Conservation (phyloP, 768 basidiomycete species). For the Multifurca ochricompacta region DNA sequence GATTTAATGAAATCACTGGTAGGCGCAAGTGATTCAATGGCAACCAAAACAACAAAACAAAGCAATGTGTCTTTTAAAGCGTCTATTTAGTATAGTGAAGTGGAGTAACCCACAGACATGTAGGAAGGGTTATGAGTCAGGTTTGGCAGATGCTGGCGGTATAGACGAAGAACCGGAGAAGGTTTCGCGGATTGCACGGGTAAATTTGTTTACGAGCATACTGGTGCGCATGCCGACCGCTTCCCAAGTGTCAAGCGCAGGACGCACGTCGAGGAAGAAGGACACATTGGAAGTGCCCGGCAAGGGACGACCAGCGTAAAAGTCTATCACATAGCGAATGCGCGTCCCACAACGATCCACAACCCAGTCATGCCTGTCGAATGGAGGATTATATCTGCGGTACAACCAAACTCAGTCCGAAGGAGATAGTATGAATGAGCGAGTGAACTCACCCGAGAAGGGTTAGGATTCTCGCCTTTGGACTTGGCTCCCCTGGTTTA, state of each 20-base stretch:
- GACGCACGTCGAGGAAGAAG: slow-evolving; percentile 91
- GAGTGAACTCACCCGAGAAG: slow-evolving; percentile 66
- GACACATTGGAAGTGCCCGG: slow-evolving; percentile 50
- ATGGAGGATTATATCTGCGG: slow-evolving; percentile 81
- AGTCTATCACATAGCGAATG: slow-evolving; percentile 95
- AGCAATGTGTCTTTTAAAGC: too few relatives aligned
- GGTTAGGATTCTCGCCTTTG: slow-evolving; percentile 74
- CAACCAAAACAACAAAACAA: too few relatives aligned
- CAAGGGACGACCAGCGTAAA: slow-evolving; percentile 75
- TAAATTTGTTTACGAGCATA: slow-evolving; percentile 41
- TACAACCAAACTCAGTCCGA: slow-evolving; percentile 10
- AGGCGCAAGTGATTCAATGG: too few relatives aligned
- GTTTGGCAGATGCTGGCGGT: slow-evolving; percentile 16
- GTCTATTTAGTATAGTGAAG: background rate
- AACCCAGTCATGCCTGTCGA: slow-evolving; percentile 97
- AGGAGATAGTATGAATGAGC: background rate
- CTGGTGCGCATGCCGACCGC: slow-evolving; percentile 77
- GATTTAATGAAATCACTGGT: too few relatives aligned
- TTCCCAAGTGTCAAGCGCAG: slow-evolving; percentile 92
- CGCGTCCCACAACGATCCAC: slow-evolving; percentile 88
- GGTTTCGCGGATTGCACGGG: background rate
- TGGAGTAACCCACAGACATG: background rate
- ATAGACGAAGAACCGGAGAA: slow-evolving; percentile 16
- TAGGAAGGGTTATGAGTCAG: background rate
- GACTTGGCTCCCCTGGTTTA: slow-evolving; percentile 68